Conservation (phyloP, 2,329 filamentous ascomycete genomes). For the Diaporthe vexans region DNA sequence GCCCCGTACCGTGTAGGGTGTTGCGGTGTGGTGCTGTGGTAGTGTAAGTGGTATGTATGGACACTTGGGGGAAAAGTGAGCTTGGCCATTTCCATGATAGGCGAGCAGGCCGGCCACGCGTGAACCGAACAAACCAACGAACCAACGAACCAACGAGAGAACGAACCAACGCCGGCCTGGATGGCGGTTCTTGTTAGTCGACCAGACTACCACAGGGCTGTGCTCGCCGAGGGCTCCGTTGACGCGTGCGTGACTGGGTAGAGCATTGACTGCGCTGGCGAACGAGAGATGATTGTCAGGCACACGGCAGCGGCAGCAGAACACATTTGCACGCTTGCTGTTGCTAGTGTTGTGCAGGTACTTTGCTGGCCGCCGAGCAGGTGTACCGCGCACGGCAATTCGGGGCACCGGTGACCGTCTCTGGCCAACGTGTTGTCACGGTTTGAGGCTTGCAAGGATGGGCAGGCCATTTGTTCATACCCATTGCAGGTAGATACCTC, state of each 20-base stretch:
- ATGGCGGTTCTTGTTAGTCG: conserved; percentile 13
- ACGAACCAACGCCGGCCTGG: not conserved
- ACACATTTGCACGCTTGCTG: not conserved
- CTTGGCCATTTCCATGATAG: not conserved
- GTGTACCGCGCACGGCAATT: conserved; percentile 7
- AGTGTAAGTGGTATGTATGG: not conserved
- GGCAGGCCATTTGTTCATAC: conserved; percentile 20
- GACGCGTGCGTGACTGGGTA: not conserved
- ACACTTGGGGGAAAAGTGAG: not conserved
- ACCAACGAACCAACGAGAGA: not conserved
- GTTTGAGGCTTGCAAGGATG: conserved; percentile 30
- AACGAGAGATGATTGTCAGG: conserved; percentile 34
- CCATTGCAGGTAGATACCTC: no score
- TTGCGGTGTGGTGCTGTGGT: not conserved
- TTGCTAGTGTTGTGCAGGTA: conserved; percentile 7
- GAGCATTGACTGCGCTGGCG: conserved; percentile 24
- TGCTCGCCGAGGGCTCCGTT: conserved; percentile 11
- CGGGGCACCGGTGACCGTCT: conserved; percentile 2
- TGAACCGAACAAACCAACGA: not conserved
- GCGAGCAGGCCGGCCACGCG: not conserved
- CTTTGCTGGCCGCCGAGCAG: not conserved
- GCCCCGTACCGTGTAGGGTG: not conserved
- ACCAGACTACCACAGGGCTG: conserved; percentile 20
- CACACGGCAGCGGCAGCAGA: not conserved
- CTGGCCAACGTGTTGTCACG: conserved; percentile 6